Evolutionary conservation across 2,329 filamentous ascomycete genomes (phyloP), one percentile per base, ranked within the genome.

Genomic region (Cercospora sojina): DNA sequence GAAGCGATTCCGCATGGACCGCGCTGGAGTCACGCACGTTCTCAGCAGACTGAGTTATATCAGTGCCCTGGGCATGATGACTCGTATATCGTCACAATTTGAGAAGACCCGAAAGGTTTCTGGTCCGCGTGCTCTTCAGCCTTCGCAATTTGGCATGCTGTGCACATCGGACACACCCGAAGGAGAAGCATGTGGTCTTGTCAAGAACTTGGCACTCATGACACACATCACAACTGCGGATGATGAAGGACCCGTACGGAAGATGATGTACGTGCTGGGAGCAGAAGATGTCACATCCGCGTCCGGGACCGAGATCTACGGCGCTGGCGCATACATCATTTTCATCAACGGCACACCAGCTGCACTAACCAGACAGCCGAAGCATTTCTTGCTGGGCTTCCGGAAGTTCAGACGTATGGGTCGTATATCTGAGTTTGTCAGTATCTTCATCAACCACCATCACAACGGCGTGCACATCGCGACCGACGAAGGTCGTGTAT

Each of bases 51-150:
- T 99, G 64, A 98, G 94, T 79, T 99, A 98, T 77, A 97, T 99
- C 78, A 91, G 91, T 69, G 95, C 95, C 29, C 86, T 99, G 29
- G 96, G 96, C 69, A 99, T 99, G 96, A 99, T 99, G 95, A 99
- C 95, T 13, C 87, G 95, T 79, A 98, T 99, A 75, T 95, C 91
- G 78, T 96, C 91, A 85, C 95, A 99, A 81, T 99, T 99, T 75
- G 95, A 99, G 78, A 99, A 99, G 85, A 98, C 95, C 2, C 85
- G 95, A 73, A 99, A 99, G 80, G 93, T 99, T 68, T 93, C 90
- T 76, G 96, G 96, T 71, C 95, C 96, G 74, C 90, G 95, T 86
- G 95, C 96, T 18, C 84, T 99, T 58, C 95, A 99, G 76, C 93
- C 95, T 6, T 99, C 95, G 0, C 95, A 99, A 73, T 99, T 97